Evolutionary conservation across 352 stramenopile species (phyloP).

Genomic region (Globisporangium middletonii): DNA sequence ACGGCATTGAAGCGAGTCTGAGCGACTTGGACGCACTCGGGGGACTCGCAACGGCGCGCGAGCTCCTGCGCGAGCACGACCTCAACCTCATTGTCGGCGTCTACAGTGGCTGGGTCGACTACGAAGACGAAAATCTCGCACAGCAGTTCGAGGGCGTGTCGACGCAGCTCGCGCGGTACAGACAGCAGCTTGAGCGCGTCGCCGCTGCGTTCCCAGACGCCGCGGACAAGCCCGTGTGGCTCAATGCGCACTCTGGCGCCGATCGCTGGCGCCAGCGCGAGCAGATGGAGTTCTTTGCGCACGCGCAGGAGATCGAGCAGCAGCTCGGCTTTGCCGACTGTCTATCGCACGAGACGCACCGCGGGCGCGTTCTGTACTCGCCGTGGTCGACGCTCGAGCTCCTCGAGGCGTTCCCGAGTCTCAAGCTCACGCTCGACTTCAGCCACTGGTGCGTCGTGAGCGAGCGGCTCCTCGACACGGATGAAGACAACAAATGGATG

Average conservation of each 20-base stretch:
- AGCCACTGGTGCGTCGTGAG: conserved; percentile 61
- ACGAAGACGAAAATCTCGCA: conserved; percentile 40
- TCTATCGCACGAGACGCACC: conserved; percentile 58
- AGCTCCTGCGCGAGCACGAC: conserved; percentile 39
- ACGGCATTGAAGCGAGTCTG: conserved; percentile 68
- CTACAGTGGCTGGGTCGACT: conserved; percentile 71
- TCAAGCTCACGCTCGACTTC: conserved; percentile 67
- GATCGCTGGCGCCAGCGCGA: conserved; percentile 45
- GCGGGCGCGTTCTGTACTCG: conserved; percentile 62
- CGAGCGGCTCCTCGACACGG: conserved; percentile 47
- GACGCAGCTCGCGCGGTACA: conserved; percentile 33
- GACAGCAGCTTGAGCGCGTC: conserved; percentile 23
- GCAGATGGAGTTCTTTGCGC: conserved; percentile 45
- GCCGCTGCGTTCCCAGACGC: conserved; percentile 21
- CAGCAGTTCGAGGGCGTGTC: conserved; percentile 52
- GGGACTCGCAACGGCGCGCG: conserved; percentile 24
- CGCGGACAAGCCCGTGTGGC: conserved; percentile 23
- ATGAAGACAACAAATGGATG: conserved; percentile 35
- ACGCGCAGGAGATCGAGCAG: conserved; percentile 37
- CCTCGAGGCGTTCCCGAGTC: conserved; percentile 46
- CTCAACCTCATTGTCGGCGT: conserved; percentile 59
- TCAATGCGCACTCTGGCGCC: conserved; percentile 59
- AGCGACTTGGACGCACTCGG: conserved; percentile 50
- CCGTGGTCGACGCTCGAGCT: conserved; percentile 59
- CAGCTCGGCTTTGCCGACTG: conserved; percentile 22